Evolutionary conservation across 345 rosid genomes (phyloP).

Genomic region (Eucalyptus curtisii): DNA sequence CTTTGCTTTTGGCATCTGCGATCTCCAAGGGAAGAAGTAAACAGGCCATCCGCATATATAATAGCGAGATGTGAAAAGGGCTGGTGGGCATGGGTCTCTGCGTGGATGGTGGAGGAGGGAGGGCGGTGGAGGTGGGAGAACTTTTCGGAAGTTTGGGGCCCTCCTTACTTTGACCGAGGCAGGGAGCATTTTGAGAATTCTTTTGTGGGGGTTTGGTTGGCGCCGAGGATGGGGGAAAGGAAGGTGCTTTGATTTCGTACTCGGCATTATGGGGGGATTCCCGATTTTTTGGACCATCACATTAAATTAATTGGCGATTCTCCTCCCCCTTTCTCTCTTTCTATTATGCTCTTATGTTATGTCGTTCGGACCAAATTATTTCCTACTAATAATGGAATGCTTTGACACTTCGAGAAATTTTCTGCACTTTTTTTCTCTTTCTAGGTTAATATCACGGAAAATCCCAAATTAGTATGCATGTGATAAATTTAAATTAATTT

Average conservation of each 20-base stretch:
- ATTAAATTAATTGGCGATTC: background rate
- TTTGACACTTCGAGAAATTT: background rate
- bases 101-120: constrained; percentile 1
- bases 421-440: background rate
- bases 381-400: background rate
- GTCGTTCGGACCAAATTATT: background rate
- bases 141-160: constrained; percentile 3
- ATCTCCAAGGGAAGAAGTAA: constrained; percentile 11
- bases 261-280: background rate
- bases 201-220: background rate
- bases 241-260: background rate
- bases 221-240: background rate
- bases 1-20: constrained; percentile 18
- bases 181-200: background rate
- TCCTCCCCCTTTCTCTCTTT: background rate
- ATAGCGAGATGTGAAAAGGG: background rate
- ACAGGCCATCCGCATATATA: constrained; percentile 4
- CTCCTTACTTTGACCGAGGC: background rate
- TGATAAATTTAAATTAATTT: too few relatives aligned
- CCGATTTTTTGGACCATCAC: background rate
- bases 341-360: background rate
- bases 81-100: background rate
- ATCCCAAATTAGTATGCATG: accelerated
- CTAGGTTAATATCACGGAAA: accelerated
- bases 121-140: constrained; percentile 22